Percentiles rank a stretch among this genome's conserved stretches.
Conservation (phyloP, 2,329 filamentous ascomycete genomes). For the Coccinonectria pachysandricola region DNA sequence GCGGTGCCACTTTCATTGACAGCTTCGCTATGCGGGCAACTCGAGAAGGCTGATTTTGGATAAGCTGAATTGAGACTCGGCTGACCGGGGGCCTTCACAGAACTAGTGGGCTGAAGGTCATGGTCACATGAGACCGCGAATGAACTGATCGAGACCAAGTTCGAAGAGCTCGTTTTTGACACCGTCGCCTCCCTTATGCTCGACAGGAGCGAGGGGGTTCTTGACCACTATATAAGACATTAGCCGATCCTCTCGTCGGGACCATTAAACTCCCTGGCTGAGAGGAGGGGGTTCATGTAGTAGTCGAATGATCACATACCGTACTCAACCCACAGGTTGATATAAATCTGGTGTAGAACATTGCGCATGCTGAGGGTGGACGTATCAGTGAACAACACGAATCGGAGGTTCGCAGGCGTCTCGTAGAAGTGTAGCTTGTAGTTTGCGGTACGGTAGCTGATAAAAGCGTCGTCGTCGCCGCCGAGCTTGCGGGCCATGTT, state of each 20-base stretch:
- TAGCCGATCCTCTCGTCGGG: no score
- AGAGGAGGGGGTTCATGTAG: no score
- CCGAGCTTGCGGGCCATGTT: conserved; percentile 96
- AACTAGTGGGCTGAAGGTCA: no score
- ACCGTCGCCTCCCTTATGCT: conserved; percentile 58
- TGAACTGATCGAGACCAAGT: conserved; percentile 65
- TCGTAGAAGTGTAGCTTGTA: conserved; percentile 99
- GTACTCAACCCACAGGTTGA: conserved; percentile 95
- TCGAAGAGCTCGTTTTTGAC: conserved; percentile 64
- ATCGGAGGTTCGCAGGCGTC: conserved; percentile 89
- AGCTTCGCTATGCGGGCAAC: no score
- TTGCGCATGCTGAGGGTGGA: conserved; percentile 83
- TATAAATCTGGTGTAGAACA: conserved; percentile 95
- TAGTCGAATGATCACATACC: conserved; percentile 52
- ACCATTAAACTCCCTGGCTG: no score
- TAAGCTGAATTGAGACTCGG: no score
- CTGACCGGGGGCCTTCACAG: no score
- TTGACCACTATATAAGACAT: conserved; percentile 46
- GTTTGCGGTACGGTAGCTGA: conserved; percentile 83
- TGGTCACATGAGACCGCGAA: conserved; percentile 52
- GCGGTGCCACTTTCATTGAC: no score
- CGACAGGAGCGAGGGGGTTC: conserved; percentile 57
- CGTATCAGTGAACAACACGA: conserved; percentile 92
- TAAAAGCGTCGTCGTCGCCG: conserved; percentile 87
- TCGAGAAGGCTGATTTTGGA: no score